These are phyloP conservation scores for Dentipellis fragilis DNA, from an alignment of 768 basidiomycete species.

Conservation along the genomic window DNA sequence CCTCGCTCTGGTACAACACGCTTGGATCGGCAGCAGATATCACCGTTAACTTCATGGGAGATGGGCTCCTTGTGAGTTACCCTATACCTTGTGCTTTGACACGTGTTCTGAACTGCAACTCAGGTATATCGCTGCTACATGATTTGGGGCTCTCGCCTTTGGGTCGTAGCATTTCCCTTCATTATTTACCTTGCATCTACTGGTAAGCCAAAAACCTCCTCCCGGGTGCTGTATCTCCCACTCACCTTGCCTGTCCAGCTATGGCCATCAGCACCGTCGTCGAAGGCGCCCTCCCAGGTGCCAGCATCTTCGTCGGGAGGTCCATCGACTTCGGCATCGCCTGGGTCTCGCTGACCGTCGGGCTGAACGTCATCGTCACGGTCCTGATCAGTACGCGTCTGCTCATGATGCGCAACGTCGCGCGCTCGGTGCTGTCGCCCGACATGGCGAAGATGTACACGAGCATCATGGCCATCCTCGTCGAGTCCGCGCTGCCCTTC, in stretches of 20 bases:
- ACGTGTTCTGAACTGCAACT: background rate
- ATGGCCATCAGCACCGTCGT: constrained; percentile 32
- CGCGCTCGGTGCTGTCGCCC: constrained; percentile 20
- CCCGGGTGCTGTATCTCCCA: background rate
- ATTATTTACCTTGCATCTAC: constrained; percentile 16
- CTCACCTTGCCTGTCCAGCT: constrained; percentile 16
- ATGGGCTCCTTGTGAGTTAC: constrained; percentile 19
- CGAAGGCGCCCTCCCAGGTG: constrained; percentile 27
- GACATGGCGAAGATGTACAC: constrained; percentile 28
- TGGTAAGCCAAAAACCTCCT: constrained; percentile 8
- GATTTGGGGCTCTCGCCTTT: constrained; percentile 16
- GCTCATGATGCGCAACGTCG: constrained; percentile 20
- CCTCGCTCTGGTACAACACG: constrained; percentile 17
- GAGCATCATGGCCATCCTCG: constrained; percentile 25
- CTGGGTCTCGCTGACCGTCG: constrained; percentile 31
- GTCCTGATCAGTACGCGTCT: constrained; percentile 30
- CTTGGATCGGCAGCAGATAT: constrained; percentile 16
- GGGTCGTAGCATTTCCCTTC: constrained; percentile 15
- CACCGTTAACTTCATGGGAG: constrained; percentile 16
- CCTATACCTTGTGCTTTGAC: background rate
- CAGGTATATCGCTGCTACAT: constrained; percentile 19
- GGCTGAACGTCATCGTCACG: constrained; percentile 33
- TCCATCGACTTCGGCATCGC: constrained; percentile 29
- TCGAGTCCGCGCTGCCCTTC: constrained; percentile 33
- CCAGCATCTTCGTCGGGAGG: constrained; percentile 29